Conservation (phyloP, 345 rosid genomes). For the Pistacia integerrima region DNA sequence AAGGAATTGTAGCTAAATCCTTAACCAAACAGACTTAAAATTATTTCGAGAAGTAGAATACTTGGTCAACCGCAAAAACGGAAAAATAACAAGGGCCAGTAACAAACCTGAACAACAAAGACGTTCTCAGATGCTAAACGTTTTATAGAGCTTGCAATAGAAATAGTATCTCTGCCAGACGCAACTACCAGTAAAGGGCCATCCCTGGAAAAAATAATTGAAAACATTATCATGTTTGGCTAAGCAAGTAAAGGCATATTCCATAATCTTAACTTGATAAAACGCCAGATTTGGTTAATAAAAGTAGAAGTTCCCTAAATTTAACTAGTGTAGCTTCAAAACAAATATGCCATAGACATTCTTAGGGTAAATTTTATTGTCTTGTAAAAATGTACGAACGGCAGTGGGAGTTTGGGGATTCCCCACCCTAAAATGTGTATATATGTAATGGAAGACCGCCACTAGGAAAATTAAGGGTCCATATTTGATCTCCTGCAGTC, state of each 20-base stretch:
- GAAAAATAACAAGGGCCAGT: constrained; percentile 7
- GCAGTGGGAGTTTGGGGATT: neutral
- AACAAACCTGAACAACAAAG: constrained; percentile 85
- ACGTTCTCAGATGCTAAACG: constrained; percentile 81
- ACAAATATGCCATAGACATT: too few species aligned
- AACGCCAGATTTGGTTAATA: neutral
- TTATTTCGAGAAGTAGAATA: neutral
- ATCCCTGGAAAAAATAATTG: constrained; percentile 53
- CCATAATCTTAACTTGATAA: neutral
- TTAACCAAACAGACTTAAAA: neutral
- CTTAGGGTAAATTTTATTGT: too few species aligned
- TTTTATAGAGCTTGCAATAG: constrained; percentile 86
- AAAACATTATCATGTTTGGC: neutral
- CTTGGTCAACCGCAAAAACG: constrained; percentile 2
- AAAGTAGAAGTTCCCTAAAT: neutral
- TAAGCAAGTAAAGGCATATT: constrained; percentile 7
- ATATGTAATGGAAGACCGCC: neutral
- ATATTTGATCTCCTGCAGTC: neutral
- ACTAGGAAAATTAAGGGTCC: neutral
- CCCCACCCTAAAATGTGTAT: neutral
- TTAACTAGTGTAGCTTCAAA: too few species aligned
- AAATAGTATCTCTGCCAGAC: constrained; percentile 91
- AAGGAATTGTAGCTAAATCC: too few species aligned
- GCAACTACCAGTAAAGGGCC: constrained; percentile 95
- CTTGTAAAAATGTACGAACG: neutral